Percentiles rank a stretch among this genome's conserved stretches.
Evolutionary conservation across 495 filamentous ascomycete genomes (phyloP).

Genomic region (Penicillium bialowiezense): DNA sequence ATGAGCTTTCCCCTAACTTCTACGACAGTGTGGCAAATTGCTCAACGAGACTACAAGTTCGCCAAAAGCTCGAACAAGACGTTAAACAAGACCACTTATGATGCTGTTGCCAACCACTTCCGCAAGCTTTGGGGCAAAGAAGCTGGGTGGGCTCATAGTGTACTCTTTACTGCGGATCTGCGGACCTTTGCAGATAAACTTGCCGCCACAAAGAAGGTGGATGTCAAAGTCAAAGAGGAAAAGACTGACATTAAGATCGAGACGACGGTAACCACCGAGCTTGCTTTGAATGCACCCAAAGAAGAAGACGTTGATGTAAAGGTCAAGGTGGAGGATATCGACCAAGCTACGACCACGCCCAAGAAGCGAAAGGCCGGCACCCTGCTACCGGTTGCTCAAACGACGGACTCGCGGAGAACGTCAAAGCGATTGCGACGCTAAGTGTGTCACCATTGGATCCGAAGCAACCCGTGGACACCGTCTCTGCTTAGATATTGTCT

Average conservation of each 20-base stretch:
- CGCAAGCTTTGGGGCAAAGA: conserved; percentile 88
- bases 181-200: conserved; percentile 73
- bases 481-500: no score
- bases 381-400: conserved; percentile 26
- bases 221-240: conserved; percentile 32
- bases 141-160: conserved; percentile 96
- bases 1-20: not conserved
- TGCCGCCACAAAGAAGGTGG: conserved; percentile 43
- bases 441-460: not conserved
- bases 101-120: conserved; percentile 87
- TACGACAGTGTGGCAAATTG: conserved; percentile 87
- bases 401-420: conserved; percentile 32
- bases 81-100: conserved; percentile 82
- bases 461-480: no score
- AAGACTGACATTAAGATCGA: conserved; percentile 26
- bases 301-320: conserved; percentile 25
- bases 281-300: conserved; percentile 26
- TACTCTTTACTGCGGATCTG: conserved; percentile 93
- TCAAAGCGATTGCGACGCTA: conserved; percentile 36
- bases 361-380: conserved; percentile 19
- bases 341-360: conserved; percentile 8
- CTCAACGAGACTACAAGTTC: conserved; percentile 91
- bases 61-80: conserved; percentile 81
- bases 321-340: conserved; percentile 19
- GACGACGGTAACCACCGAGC: conserved; percentile 24